Evolutionary conservation across 345 rosid species (phyloP).

Genomic region (Stellera chamaejasme): DNA sequence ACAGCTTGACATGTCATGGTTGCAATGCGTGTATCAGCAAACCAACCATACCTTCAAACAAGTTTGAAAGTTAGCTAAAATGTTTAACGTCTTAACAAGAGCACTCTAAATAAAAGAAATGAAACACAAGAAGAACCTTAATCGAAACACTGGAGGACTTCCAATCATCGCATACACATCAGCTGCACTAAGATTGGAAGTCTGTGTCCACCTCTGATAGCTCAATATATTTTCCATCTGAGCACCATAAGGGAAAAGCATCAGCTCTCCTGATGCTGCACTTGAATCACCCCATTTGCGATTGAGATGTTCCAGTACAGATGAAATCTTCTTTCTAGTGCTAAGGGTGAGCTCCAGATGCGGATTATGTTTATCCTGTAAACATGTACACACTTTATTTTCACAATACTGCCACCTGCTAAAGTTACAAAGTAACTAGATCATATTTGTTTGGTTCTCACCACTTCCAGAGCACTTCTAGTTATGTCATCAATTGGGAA

Average conservation of each 20-base stretch:
- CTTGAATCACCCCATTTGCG: conserved; percentile 95
- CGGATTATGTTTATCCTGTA: conserved; percentile 91
- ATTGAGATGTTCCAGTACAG: conserved; percentile 84
- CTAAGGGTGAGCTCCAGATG: conserved; percentile 96
- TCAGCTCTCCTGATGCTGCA: conserved; percentile 69
- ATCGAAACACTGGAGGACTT: conserved; percentile 72
- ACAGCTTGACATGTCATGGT: conserved; percentile 31
- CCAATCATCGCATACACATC: conserved; percentile 70
- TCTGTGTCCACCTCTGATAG: conserved; percentile 74
- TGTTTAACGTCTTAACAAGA: conserved; percentile 9
- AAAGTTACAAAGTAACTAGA: conserved; percentile 11
- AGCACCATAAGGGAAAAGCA: conserved; percentile 70
- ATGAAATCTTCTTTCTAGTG: conserved; percentile 88
- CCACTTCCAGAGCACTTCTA: conserved; percentile 84
- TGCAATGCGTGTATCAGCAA: conserved; percentile 35
- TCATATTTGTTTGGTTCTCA: conserved; percentile 26
- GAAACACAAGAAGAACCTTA: conserved; percentile 51
- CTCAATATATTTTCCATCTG: conserved; percentile 51
- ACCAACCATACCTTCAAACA: conserved; percentile 94
- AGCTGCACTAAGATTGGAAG: conserved; percentile 58
- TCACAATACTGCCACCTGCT: conserved; percentile 8
- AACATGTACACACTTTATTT: conserved; percentile 21
- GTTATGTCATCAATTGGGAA: conserved; percentile 92
- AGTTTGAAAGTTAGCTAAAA: conserved; percentile 13
- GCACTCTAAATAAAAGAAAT: conserved; percentile 7